Evolutionary conservation across 768 basidiomycete genomes (phyloP).

Genomic region (Saitozyma sp.): DNA sequence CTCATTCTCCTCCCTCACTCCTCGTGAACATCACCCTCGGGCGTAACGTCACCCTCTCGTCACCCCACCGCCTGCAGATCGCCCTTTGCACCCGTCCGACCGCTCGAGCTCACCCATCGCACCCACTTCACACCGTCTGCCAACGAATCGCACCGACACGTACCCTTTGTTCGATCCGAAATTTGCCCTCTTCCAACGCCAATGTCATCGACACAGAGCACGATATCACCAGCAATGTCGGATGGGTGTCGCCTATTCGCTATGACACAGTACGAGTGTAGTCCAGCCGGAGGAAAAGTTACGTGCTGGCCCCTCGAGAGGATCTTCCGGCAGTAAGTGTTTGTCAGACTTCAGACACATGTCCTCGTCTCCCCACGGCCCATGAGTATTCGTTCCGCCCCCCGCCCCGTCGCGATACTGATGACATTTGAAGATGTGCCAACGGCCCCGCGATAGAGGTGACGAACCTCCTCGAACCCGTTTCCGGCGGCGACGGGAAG

Average conservation of each 20-base stretch:
- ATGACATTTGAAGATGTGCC: slow-evolving; percentile 28
- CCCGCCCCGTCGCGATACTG: background rate
- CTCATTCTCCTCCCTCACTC: no score
- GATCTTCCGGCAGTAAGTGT: slow-evolving; percentile 46
- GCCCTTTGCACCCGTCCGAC: no score
- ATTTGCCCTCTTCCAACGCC: no score
- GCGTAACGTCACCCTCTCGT: no score
- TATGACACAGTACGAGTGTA: slow-evolving; percentile 49
- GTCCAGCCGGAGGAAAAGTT: slow-evolving; percentile 30
- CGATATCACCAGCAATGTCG: background rate
- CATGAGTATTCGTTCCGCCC: background rate
- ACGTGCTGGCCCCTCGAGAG: slow-evolving; percentile 50
- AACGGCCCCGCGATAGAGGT: slow-evolving; percentile 39
- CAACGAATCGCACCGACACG: no score
- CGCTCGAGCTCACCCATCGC: no score
- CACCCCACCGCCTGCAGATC: no score
- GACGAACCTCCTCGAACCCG: slow-evolving; percentile 26
- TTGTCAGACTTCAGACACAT: background rate
- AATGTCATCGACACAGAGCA: no score
- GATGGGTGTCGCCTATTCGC: slow-evolving; percentile 39
- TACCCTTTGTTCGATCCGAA: no score
- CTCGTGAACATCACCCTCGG: no score
- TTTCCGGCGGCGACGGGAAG: slow-evolving; percentile 5
- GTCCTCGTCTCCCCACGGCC: slow-evolving; percentile 1
- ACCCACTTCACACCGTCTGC: no score